Percentiles rank a stretch among this genome's conserved stretches.
Evolutionary conservation across 176 grass and related monocot genomes (phyloP).

Genomic region (Alopecurus myosuroides): DNA sequence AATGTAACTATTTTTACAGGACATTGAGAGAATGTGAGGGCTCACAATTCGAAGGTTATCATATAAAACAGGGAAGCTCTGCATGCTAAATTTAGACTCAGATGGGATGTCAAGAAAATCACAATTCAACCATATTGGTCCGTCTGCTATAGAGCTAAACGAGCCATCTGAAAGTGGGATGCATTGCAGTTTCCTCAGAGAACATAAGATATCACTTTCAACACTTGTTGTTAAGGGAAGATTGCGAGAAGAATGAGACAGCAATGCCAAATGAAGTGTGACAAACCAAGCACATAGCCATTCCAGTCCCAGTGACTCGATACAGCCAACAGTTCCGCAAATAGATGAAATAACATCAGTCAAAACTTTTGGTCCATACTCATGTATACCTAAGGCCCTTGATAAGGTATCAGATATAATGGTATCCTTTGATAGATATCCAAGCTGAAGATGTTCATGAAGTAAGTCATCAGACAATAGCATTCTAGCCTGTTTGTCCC

Average conservation of each 20-base stretch:
- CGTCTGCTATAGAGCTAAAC: background rate
- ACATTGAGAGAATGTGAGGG: background rate
- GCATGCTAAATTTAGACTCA: background rate
- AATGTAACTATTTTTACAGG: background rate
- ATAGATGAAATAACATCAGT: background rate
- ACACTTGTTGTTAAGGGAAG: background rate
- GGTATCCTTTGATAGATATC: background rate
- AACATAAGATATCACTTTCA: background rate
- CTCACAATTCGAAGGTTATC: background rate
- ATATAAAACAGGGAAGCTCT: background rate
- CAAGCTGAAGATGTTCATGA: background rate
- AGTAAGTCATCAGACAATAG: background rate
- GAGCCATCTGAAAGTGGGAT: constrained; percentile 12
- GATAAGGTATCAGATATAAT: background rate
- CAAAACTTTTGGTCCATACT: constrained; percentile 5
- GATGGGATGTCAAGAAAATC: background rate
- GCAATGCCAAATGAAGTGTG: background rate
- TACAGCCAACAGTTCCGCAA: background rate
- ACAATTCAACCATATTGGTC: background rate
- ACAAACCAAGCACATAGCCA: constrained; percentile 12
- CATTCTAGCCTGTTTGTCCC: background rate
- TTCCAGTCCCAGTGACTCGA: background rate
- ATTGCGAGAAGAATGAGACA: background rate
- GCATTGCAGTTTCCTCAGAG: background rate
- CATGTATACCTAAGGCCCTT: background rate